A percentile compares a stretch with the other conserved stretches of the same genome.
phyloP scores from a whole-genome alignment of 371 early-diverging fungal species.

The Parasitella parasitica region DNA sequence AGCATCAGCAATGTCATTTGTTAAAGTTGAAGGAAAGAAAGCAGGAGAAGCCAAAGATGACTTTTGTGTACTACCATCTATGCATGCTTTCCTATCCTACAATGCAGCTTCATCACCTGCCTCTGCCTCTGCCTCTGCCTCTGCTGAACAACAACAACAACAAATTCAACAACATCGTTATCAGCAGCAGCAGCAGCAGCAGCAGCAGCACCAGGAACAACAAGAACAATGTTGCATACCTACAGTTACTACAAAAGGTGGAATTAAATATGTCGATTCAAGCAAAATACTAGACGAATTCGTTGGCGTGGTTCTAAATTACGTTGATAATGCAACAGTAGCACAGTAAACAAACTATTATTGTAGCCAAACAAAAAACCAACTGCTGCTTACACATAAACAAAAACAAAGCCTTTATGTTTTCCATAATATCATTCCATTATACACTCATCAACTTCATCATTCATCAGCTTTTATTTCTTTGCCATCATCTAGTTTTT shows the following conservation, averaged over 20 bases:
- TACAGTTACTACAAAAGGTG: constrained; percentile 22
- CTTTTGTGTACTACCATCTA: constrained; percentile 24
- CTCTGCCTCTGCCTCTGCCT: background rate
- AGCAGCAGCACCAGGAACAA: background rate
- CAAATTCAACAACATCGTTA: background rate
- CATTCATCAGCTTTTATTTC: background rate
- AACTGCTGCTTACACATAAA: background rate
- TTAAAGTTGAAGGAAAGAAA: background rate
- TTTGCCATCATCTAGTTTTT: background rate
- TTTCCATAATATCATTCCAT: background rate
- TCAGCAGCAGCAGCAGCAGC: background rate
- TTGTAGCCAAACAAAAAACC: background rate
- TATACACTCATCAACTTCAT: background rate
- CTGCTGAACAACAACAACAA: background rate
- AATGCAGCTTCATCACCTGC: constrained; percentile 14
- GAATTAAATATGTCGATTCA: constrained; percentile 28
- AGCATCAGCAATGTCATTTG: background rate
- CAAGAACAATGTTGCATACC: constrained; percentile 20
- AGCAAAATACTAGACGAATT: constrained; percentile 34
- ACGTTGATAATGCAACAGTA: constrained; percentile 25
- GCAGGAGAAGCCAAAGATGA: constrained; percentile 3
- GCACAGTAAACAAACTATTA: constrained; percentile 7
- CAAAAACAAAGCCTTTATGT: background rate
- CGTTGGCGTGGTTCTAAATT: constrained; percentile 33
- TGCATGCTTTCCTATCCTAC: constrained; percentile 28